Conservation (phyloP, 176 grass and related monocot genomes). For the Carex parvula region DNA sequence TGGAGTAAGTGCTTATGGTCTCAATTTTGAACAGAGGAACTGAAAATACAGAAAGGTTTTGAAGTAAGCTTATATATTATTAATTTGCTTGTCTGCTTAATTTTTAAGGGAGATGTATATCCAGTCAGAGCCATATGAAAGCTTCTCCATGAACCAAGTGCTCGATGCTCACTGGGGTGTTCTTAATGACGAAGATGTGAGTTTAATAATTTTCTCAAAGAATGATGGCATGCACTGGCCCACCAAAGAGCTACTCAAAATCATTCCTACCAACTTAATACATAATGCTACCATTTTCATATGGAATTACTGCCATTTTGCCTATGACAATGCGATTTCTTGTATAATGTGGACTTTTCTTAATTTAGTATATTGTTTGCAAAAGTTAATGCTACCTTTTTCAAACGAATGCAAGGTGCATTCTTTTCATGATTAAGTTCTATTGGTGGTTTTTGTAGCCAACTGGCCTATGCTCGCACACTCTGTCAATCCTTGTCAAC, state of each 20-base stretch:
- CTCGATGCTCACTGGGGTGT: constrained; percentile 98
- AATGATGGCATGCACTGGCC: background rate
- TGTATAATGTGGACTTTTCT: background rate
- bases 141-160: constrained; percentile 50
- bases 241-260: background rate
- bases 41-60: background rate
- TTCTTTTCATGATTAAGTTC: background rate
- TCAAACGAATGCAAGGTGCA: background rate
- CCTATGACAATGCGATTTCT: background rate
- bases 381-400: background rate
- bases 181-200: constrained; percentile 93
- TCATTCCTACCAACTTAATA: background rate
- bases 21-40: background rate
- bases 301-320: constrained; percentile 8
- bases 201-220: constrained; percentile 23
- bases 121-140: constrained; percentile 65
- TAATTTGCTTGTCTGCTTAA: constrained; percentile 30
- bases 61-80: constrained; percentile 8
- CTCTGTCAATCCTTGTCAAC: constrained; percentile 87
- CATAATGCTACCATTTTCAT: background rate
- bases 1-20: background rate
- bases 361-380: background rate
- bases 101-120: constrained; percentile 93
- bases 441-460: constrained; percentile 37
- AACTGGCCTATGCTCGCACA: constrained; percentile 74